Conservation (phyloP, 345 rosid genomes). For the Eucalyptus polybractea region DNA sequence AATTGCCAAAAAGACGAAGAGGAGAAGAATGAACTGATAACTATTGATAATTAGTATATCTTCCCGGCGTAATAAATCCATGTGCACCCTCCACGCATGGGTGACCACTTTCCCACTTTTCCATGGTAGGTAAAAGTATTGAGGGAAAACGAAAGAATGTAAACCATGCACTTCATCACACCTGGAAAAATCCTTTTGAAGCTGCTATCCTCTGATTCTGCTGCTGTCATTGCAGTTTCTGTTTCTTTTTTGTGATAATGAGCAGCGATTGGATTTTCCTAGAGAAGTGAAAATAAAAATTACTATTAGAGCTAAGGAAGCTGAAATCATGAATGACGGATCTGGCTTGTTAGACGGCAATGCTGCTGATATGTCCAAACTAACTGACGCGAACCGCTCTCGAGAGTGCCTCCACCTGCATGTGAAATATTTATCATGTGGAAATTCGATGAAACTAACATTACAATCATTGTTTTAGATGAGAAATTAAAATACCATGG, state of each 20-base stretch:
- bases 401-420: conserved; percentile 38
- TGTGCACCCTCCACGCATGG: background rate
- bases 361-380: conserved; percentile 12
- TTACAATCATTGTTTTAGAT: background rate
- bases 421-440: background rate
- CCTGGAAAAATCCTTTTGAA: background rate
- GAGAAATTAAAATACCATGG: background rate
- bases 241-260: background rate
- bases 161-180: background rate
- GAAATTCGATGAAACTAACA: background rate
- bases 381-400: conserved; percentile 53
- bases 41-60: background rate
- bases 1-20: background rate
- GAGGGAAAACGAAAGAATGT: background rate
- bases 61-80: background rate
- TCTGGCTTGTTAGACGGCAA: conserved; percentile 11
- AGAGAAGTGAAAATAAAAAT: background rate
- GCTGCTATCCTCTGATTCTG: background rate
- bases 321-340: conserved; percentile 4
- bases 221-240: background rate
- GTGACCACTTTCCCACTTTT: background rate
- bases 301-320: conserved; percentile 2
- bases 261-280: background rate
- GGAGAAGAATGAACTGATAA: background rate
- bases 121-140: background rate